Conservation (phyloP, 2,329 filamentous ascomycete genomes). For the Ceratocystis papillata region DNA sequence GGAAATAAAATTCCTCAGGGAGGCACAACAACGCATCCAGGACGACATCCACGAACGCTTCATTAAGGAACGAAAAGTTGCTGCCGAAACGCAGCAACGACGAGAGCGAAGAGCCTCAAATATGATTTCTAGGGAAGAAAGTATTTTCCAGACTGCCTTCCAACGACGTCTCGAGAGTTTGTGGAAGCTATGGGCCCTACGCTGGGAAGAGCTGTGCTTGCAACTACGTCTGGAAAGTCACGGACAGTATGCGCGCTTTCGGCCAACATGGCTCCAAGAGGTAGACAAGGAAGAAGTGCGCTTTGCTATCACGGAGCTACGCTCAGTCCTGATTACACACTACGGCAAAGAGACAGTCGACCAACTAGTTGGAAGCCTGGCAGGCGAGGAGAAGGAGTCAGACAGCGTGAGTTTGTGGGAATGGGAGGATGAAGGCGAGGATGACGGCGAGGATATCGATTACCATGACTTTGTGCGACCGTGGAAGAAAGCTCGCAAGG, state of each 20-base stretch:
- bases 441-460: slow-evolving; percentile 23
- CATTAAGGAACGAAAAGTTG: slow-evolving; percentile 15
- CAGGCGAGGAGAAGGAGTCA: slow-evolving; percentile 2
- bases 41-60: slow-evolving; percentile 21
- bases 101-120: slow-evolving; percentile 20
- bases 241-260: slow-evolving; percentile 11
- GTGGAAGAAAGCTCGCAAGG: slow-evolving; percentile 23
- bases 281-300: background rate
- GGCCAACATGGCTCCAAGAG: slow-evolving; percentile 21
- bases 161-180: slow-evolving; percentile 14
- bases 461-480: slow-evolving; percentile 25
- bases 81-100: slow-evolving; percentile 16
- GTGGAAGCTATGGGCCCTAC: slow-evolving; percentile 23
- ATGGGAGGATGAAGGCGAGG: slow-evolving; percentile 21
- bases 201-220: slow-evolving; percentile 22
- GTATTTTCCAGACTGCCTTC: slow-evolving; percentile 19
- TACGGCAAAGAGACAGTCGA: slow-evolving; percentile 24
- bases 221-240: slow-evolving; percentile 9
- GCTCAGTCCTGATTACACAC: slow-evolving; percentile 7
- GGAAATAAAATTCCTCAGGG: slow-evolving; percentile 22
- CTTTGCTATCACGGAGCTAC: slow-evolving; percentile 17
- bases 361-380: background rate
- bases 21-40: slow-evolving; percentile 23
- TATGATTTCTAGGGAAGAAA: slow-evolving; percentile 21
- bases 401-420: slow-evolving; percentile 22